Percentiles rank a stretch among this genome's conserved stretches.
Evolutionary conservation across 495 filamentous ascomycete species (phyloP).

Genomic region (Penicillium daleae): DNA sequence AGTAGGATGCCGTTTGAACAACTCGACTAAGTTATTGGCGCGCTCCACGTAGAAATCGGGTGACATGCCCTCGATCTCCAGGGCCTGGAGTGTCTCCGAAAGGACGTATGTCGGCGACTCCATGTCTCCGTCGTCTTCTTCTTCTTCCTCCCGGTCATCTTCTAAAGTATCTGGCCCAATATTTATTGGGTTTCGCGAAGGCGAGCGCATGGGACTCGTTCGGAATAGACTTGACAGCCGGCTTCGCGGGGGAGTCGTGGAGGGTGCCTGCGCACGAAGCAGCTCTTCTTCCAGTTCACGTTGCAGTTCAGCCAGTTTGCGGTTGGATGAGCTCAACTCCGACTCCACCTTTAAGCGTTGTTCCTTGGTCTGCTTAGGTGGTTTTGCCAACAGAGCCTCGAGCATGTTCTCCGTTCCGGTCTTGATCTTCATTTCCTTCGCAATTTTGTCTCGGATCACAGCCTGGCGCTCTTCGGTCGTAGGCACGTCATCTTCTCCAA

Average conservation of each 20-base stretch:
- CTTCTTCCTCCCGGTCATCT: slow-evolving; percentile 42
- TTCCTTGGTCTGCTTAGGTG: slow-evolving; percentile 91
- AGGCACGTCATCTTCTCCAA: slow-evolving; percentile 60
- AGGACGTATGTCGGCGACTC: slow-evolving; percentile 92
- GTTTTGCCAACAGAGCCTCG: slow-evolving; percentile 92
- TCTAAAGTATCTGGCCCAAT: slow-evolving; percentile 42
- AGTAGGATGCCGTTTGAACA: slow-evolving; percentile 91
- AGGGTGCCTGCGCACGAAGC: slow-evolving; percentile 63
- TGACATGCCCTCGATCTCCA: slow-evolving; percentile 84
- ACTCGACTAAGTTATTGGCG: slow-evolving; percentile 86
- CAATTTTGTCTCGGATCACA: slow-evolving; percentile 76
- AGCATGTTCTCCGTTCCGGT: slow-evolving; percentile 96
- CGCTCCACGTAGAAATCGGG: slow-evolving; percentile 93
- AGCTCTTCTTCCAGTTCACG: slow-evolving; percentile 77
- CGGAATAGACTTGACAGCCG: slow-evolving; percentile 73
- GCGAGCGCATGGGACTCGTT: slow-evolving; percentile 66
- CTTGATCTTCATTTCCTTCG: slow-evolving; percentile 96
- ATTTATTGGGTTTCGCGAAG: slow-evolving; percentile 55
- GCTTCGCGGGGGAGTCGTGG: slow-evolving; percentile 63
- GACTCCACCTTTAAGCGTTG: slow-evolving; percentile 85
- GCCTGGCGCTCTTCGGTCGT: slow-evolving; percentile 76
- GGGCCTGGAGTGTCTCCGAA: slow-evolving; percentile 80
- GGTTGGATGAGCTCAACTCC: slow-evolving; percentile 89
- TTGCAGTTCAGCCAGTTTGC: slow-evolving; percentile 81
- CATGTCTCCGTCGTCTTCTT: slow-evolving; percentile 66